Conservation (phyloP, 2,329 filamentous ascomycete species). For the Coniochaeta sp. region DNA sequence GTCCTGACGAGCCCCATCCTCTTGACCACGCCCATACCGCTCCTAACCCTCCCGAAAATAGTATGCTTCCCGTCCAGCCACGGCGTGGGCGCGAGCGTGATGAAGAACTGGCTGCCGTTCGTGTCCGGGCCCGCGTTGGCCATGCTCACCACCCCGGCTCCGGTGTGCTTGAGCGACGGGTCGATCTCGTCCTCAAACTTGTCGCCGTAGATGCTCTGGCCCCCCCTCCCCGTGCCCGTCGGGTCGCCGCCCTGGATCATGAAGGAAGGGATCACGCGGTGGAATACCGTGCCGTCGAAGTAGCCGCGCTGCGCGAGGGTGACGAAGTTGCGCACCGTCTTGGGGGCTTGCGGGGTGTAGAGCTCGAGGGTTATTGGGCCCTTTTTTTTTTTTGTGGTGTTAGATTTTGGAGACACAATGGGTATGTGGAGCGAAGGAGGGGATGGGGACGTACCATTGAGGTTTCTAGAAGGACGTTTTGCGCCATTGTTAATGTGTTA, state of each 20-base stretch:
- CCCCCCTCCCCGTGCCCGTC: slow-evolving; percentile 86
- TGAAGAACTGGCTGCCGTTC: slow-evolving; percentile 93
- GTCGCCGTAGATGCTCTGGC: slow-evolving; percentile 82
- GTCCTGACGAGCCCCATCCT: slow-evolving; percentile 86
- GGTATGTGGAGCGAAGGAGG: not conserved
- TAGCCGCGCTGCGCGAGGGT: slow-evolving; percentile 76
- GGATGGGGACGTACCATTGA: slow-evolving; percentile 1
- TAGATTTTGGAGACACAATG: not conserved
- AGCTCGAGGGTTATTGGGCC: slow-evolving; percentile 82
- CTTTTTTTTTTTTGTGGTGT: no score
- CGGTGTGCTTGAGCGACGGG: slow-evolving; percentile 75
- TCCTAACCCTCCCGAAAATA: slow-evolving; percentile 87
- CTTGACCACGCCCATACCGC: slow-evolving; percentile 75
- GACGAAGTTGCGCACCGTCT: slow-evolving; percentile 81
- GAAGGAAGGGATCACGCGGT: slow-evolving; percentile 92
- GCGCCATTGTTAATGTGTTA: not conserved
- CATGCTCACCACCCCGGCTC: slow-evolving; percentile 92
- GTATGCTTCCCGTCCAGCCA: slow-evolving; percentile 98
- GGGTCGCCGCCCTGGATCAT: slow-evolving; percentile 96
- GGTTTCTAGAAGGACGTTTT: slow-evolving; percentile 5
- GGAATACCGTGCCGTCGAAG: slow-evolving; percentile 81
- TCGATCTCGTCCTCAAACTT: slow-evolving; percentile 90
- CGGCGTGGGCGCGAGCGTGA: slow-evolving; percentile 87
- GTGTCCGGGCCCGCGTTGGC: slow-evolving; percentile 90
- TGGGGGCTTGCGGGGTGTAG: slow-evolving; percentile 82